These are phyloP conservation scores for Phytophthora tentaculata DNA, from an alignment of 352 stramenopile species.

Conservation along the genomic window DNA sequence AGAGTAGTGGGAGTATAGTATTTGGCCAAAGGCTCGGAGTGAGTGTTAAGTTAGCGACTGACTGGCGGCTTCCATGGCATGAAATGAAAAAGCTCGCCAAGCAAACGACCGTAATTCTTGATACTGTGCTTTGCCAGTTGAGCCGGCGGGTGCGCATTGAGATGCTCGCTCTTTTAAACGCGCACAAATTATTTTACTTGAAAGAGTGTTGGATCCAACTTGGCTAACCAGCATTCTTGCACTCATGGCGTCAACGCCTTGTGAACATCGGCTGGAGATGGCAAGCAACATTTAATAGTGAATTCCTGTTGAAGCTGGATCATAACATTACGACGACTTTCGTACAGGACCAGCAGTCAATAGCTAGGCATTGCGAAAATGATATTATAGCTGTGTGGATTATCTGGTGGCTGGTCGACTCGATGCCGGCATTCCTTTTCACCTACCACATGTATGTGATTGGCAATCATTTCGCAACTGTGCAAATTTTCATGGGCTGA, in stretches of 20 bases:
- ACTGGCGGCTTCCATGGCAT: slow-evolving; percentile 12
- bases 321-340: too few species aligned
- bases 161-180: slow-evolving; percentile 12
- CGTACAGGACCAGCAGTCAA: too few species aligned
- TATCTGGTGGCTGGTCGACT: too few species aligned
- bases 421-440: too few species aligned
- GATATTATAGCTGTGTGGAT: too few species aligned
- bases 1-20: slow-evolving; percentile 18
- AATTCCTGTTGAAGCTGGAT: too few species aligned
- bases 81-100: slow-evolving; percentile 29
- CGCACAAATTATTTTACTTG: slow-evolving; percentile 26
- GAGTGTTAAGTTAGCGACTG: slow-evolving; percentile 31
- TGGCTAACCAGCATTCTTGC: slow-evolving; percentile 20
- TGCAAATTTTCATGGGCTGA: too few species aligned
- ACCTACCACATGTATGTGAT: too few species aligned
- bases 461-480: too few species aligned
- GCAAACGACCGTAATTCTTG: slow-evolving; percentile 1
- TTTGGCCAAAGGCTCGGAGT: slow-evolving; percentile 6
- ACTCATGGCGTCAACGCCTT: slow-evolving; percentile 1
- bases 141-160: slow-evolving; percentile 1
- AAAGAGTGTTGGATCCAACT: background rate
- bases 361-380: too few species aligned
- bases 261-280: slow-evolving; percentile 2
- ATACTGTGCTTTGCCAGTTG: slow-evolving; percentile 9
- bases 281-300: too few species aligned